A percentile compares a stretch with the other conserved stretches of the same genome.
Evolutionary conservation across 495 filamentous ascomycete species (phyloP).

Genomic region (Amorphotheca resinae): DNA sequence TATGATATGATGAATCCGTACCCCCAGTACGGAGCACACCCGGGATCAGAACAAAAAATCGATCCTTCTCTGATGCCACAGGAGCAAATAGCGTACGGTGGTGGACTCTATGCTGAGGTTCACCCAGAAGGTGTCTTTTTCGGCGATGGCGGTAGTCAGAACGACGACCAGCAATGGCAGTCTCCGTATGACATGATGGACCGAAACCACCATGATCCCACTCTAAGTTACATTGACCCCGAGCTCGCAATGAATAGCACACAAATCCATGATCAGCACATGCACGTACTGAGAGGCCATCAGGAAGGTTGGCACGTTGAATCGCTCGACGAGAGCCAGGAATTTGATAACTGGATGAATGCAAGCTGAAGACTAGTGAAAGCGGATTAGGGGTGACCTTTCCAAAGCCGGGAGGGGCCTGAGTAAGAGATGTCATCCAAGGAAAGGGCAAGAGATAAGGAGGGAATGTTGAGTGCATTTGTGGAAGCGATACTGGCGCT

Average conservation of each 20-base stretch:
- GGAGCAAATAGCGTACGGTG: constrained; percentile 1
- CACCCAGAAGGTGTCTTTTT: constrained; percentile 8
- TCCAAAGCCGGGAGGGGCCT: background rate
- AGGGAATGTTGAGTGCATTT: constrained; percentile 3
- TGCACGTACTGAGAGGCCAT: constrained; percentile 27
- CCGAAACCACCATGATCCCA: constrained; percentile 1
- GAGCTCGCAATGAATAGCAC: constrained; percentile 5
- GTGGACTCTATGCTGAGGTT: constrained; percentile 2
- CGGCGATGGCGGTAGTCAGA: background rate
- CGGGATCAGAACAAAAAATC: constrained; percentile 4
- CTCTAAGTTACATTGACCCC: constrained; percentile 10
- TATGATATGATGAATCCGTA: constrained; percentile 16
- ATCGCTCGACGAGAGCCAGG: constrained; percentile 20
- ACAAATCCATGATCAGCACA: constrained; percentile 16
- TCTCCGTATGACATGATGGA: background rate
- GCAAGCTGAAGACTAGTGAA: background rate
- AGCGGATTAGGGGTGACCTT: background rate
- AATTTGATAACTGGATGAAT: constrained; percentile 22
- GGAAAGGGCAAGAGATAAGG: background rate
- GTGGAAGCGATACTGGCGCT: constrained; percentile 4
- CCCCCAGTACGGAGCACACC: constrained; percentile 2
- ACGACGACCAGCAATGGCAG: constrained; percentile 10
- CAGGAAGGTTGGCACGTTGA: constrained; percentile 23
- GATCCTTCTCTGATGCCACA: constrained; percentile 15
- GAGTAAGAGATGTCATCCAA: background rate